phyloP scores from a whole-genome alignment of 179 eudicot species.

The Silene vulgaris region DNA sequence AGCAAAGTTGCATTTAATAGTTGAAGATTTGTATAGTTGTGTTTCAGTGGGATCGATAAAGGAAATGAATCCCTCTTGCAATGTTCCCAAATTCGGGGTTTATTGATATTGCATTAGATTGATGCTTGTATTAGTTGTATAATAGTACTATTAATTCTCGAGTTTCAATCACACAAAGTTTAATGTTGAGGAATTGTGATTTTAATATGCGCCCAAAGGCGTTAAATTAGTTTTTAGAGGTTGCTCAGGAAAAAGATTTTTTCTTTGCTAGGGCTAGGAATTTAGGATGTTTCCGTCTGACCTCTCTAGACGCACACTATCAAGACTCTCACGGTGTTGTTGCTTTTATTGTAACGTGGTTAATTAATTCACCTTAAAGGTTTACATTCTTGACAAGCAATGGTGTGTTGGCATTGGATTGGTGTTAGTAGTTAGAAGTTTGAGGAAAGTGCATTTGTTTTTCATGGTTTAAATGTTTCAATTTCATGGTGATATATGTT shows the following conservation, averaged over 20 bases:
- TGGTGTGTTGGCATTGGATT: background rate
- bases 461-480: background rate
- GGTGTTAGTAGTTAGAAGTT: background rate
- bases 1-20: slow-evolving; percentile 5
- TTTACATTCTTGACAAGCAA: background rate
- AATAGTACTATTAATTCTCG: background rate
- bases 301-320: background rate
- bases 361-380: background rate
- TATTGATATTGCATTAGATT: too few relatives aligned
- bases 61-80: background rate
- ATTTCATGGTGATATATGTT: slow-evolving; percentile 1
- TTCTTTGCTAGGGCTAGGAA: background rate
- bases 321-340: background rate
- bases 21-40: background rate
- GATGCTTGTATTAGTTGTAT: too few relatives aligned
- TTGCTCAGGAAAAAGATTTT: background rate
- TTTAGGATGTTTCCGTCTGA: background rate
- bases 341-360: background rate
- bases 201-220: background rate
- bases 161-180: background rate
- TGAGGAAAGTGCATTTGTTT: background rate
- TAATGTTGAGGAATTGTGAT: background rate
- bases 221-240: background rate
- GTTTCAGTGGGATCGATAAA: background rate
- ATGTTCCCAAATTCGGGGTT: background rate